These are phyloP conservation scores for Bolboschoenoplectus hybrid DNA, from an alignment of 202 grass and related monocot genomes.

Conservation along the genomic window DNA sequence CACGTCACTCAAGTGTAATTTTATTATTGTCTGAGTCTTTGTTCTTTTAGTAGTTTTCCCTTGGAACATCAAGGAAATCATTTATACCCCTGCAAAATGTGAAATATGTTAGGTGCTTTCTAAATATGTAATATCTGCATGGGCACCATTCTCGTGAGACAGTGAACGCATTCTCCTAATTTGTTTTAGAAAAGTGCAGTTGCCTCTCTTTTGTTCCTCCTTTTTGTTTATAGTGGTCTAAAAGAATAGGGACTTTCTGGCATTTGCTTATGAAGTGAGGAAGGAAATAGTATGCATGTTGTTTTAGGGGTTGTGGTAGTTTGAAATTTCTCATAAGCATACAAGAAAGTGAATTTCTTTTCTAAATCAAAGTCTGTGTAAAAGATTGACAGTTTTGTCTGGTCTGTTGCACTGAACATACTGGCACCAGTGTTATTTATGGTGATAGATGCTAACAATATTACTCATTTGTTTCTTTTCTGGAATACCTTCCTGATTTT, in stretches of 20 bases:
- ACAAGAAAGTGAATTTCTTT: conserved; percentile 22
- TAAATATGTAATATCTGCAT: neutral
- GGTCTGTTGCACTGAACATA: neutral
- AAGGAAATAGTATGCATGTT: neutral
- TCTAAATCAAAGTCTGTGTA: neutral
- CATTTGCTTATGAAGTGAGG: neutral
- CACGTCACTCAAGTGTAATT: conserved; percentile 78
- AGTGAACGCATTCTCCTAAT: neutral
- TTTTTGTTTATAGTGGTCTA: neutral
- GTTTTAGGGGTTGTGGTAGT: neutral
- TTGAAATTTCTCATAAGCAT: neutral
- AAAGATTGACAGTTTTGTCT: neutral
- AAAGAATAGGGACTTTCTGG: neutral
- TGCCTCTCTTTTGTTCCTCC: neutral
- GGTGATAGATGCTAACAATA: neutral
- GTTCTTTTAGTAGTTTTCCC: conserved; percentile 8
- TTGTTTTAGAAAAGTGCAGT: neutral
- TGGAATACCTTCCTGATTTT: neutral
- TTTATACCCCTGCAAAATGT: neutral
- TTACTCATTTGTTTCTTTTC: neutral
- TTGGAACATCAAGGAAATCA: conserved; percentile 4
- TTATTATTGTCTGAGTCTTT: conserved; percentile 10
- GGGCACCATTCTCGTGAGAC: neutral
- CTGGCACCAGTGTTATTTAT: neutral
- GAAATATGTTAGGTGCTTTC: conserved; percentile 19